These are phyloP conservation scores for Penicillium argentinense DNA, from an alignment of 495 filamentous ascomycete genomes.

Conservation along the genomic window DNA sequence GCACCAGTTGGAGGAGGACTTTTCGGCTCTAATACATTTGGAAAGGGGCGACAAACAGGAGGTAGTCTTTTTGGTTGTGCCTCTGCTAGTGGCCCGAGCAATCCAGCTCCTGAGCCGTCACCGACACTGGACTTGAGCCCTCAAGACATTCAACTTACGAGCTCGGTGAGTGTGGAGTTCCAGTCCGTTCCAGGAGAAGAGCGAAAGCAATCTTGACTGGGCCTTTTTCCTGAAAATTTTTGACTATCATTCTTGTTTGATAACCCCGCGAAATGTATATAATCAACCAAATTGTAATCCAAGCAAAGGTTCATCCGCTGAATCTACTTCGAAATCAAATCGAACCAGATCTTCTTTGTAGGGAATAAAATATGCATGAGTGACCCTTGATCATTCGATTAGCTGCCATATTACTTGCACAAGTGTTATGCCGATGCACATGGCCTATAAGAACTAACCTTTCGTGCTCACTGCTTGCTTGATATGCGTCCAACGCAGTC, in stretches of 20 bases:
- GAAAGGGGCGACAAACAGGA: neutral
- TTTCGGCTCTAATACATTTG: neutral
- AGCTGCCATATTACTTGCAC: too few species aligned
- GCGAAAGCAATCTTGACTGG: too few species aligned
- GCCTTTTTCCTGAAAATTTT: too few species aligned
- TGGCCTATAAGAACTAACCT: too few species aligned
- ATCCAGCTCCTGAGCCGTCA: neutral
- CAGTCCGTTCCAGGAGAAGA: neutral
- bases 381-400: slow-evolving; percentile 29
- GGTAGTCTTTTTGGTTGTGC: neutral
- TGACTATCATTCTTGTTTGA: neutral
- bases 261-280: too few species aligned
- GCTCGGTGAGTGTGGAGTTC: slow-evolving; percentile 10
- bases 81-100: neutral
- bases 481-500: slow-evolving; percentile 43
- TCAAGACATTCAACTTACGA: slow-evolving; percentile 9
- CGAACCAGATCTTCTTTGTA: slow-evolving; percentile 49
- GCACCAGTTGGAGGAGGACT: neutral
- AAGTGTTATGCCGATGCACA: too few species aligned
- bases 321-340: slow-evolving; percentile 51
- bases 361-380: slow-evolving; percentile 43
- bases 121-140: slow-evolving; percentile 8
- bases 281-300: too few species aligned
- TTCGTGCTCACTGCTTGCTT: slow-evolving; percentile 48
- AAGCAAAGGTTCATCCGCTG: slow-evolving; percentile 32